These are phyloP conservation scores for Croton laevigatus DNA, from an alignment of 441 rosid species.

Conservation along the genomic window DNA sequence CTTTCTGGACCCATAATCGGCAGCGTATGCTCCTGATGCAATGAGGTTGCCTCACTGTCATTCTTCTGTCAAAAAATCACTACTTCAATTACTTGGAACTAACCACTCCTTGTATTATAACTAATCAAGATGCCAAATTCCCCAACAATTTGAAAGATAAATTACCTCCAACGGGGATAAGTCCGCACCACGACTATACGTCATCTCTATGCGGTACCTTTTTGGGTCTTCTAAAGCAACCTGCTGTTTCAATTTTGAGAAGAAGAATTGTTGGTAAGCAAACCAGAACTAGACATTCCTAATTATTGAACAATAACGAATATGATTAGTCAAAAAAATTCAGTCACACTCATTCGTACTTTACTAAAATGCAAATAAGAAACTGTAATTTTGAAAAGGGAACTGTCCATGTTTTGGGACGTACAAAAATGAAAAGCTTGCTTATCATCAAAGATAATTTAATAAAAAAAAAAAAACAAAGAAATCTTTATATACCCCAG, in stretches of 20 bases:
- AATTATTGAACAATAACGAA: neutral
- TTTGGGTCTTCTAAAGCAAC: slow-evolving; percentile 81
- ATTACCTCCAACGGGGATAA: slow-evolving; percentile 91
- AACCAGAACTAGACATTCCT: neutral
- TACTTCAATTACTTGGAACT: no score
- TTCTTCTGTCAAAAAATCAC: slow-evolving; percentile 47
- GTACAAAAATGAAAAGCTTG: no score
- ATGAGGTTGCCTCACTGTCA: slow-evolving; percentile 71
- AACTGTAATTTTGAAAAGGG: no score
- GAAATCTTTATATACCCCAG: no score
- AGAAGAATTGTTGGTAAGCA: neutral
- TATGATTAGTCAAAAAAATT: neutral
- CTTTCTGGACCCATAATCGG: slow-evolving; percentile 99
- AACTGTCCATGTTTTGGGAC: no score
- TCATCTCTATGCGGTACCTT: slow-evolving; percentile 89
- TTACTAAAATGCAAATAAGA: no score
- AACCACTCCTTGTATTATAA: no score
- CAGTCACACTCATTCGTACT: no score
- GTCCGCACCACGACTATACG: slow-evolving; percentile 99
- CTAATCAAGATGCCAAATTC: neutral
- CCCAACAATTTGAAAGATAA: slow-evolving; percentile 4
- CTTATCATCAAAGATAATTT: no score
- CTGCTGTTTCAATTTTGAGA: slow-evolving; percentile 44
- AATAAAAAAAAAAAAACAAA: no score
- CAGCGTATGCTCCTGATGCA: slow-evolving; percentile 94